Evolutionary conservation across 1,139 yeast species (phyloP).

Genomic region (Kurtzmaniella quercitrusa): DNA sequence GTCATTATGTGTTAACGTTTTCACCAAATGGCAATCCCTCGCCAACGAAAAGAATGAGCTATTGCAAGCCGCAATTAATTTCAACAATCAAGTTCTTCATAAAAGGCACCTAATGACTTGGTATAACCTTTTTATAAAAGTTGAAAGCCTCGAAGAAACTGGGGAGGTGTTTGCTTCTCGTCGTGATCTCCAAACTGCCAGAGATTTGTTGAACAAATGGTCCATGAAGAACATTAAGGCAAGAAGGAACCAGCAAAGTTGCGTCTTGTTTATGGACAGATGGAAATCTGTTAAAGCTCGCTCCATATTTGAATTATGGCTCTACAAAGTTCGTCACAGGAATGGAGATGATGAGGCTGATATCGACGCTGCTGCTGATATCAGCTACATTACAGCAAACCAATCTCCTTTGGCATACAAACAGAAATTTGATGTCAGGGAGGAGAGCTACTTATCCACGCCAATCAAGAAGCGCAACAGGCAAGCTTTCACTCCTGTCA

Average conservation of each 20-base stretch:
- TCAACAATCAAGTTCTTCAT: slow-evolving; percentile 19
- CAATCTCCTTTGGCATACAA: slow-evolving; percentile 36
- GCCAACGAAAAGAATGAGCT: slow-evolving; percentile 7
- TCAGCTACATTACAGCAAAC: slow-evolving; percentile 20
- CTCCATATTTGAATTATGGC: slow-evolving; percentile 38
- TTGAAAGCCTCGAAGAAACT: slow-evolving; percentile 20
- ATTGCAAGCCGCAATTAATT: slow-evolving; percentile 13
- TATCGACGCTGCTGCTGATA: slow-evolving; percentile 12
- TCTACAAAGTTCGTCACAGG: slow-evolving; percentile 15
- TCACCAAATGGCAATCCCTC: slow-evolving; percentile 16
- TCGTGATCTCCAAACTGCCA: slow-evolving; percentile 21
- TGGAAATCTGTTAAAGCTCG: slow-evolving; percentile 27
- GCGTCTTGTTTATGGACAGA: slow-evolving; percentile 29
- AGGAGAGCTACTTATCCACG: slow-evolving; percentile 25
- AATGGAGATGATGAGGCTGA: slow-evolving; percentile 8
- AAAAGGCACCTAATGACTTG: slow-evolving; percentile 30
- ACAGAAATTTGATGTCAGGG: slow-evolving; percentile 7
- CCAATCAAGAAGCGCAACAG: slow-evolving; percentile 29
- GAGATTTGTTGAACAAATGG: slow-evolving; percentile 33
- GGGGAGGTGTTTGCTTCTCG: slow-evolving; percentile 28
- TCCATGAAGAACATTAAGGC: slow-evolving; percentile 33
- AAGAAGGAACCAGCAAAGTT: slow-evolving; percentile 32
- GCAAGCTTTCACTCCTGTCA: slow-evolving; percentile 16
- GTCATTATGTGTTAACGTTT: slow-evolving; percentile 7
- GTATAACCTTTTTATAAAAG: slow-evolving; percentile 27